Evolutionary conservation across 257 asterid species (phyloP).

Genomic region (Przewalskia tangutica): DNA sequence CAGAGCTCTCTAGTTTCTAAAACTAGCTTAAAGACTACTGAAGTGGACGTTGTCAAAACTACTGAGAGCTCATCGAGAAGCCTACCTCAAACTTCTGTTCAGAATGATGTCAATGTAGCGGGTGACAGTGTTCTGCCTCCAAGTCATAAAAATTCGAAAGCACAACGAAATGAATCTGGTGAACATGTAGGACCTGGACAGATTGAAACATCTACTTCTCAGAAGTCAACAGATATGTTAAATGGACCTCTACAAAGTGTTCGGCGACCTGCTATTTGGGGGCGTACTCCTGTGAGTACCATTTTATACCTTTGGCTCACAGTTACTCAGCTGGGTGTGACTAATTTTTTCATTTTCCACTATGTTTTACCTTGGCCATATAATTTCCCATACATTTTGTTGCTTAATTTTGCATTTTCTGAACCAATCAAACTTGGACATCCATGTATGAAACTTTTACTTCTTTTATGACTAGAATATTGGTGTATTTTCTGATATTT

Average conservation of each 20-base stretch:
- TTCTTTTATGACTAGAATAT: too few species aligned
- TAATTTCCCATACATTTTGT: neutral
- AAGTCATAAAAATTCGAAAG: constrained; percentile 18
- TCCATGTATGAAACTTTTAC: too few species aligned
- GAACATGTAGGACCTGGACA: constrained; percentile 25
- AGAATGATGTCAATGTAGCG: constrained; percentile 22
- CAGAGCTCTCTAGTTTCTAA: neutral
- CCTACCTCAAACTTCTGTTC: constrained; percentile 22
- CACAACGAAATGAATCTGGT: constrained; percentile 13
- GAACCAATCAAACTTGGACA: too few species aligned
- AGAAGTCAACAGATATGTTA: constrained; percentile 19
- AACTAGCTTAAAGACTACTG: constrained; percentile 33
- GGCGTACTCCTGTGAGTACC: constrained; percentile 67
- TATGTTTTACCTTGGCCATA: neutral
- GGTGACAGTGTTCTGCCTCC: constrained; percentile 8
- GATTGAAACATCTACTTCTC: constrained; percentile 25
- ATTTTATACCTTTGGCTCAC: neutral
- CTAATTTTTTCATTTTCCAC: neutral
- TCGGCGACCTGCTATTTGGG: constrained; percentile 45
- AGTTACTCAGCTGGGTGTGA: too few species aligned
- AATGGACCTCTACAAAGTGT: constrained; percentile 29
- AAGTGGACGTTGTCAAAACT: constrained; percentile 17
- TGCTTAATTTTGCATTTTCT: too few species aligned
- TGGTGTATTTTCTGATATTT: neutral
- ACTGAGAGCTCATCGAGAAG: constrained; percentile 8